phyloP scores from a whole-genome alignment of 768 basidiomycete species.

The Pilatotrama ljubarskyi region DNA sequence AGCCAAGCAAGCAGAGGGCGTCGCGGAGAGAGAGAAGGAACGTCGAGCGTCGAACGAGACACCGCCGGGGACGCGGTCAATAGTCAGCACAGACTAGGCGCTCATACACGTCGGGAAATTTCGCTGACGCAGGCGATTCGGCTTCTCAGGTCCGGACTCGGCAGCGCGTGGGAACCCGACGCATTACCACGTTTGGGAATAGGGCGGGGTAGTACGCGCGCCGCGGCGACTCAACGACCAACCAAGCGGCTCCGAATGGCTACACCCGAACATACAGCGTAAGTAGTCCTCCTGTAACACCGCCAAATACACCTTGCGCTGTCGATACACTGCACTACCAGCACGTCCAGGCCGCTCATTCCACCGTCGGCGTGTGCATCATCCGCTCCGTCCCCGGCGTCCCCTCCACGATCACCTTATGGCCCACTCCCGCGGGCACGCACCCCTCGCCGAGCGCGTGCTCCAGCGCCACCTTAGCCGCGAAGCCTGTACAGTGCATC shows the following conservation, averaged over 20 bases:
- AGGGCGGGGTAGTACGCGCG: background rate
- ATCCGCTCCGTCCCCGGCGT: slow-evolving; percentile 42
- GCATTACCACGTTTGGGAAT: background rate
- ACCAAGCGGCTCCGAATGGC: no score
- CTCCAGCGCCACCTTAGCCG: slow-evolving; percentile 71
- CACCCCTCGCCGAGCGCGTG: slow-evolving; percentile 69
- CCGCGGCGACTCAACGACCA: background rate
- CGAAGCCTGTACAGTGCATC: slow-evolving; percentile 85
- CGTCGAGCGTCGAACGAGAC: background rate
- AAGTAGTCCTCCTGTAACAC: no score
- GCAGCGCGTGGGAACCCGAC: slow-evolving; percentile 16
- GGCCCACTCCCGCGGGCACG: slow-evolving; percentile 77
- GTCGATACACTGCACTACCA: background rate
- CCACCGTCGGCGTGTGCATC: slow-evolving; percentile 25
- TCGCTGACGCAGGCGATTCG: slow-evolving; percentile 16
- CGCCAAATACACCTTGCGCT: no score
- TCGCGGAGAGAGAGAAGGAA: background rate
- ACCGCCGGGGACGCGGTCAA: background rate
- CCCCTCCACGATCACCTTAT: slow-evolving; percentile 58
- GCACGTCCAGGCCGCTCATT: background rate
- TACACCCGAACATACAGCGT: no score
- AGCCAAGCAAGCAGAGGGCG: background rate
- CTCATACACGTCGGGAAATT: slow-evolving; percentile 3
- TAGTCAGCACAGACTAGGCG: slow-evolving; percentile 12
- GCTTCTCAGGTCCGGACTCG: background rate